Base-by-base conservation (phyloP, 2,329 filamentous ascomycete genomes). In the Ophiostoma australiae region DNA sequence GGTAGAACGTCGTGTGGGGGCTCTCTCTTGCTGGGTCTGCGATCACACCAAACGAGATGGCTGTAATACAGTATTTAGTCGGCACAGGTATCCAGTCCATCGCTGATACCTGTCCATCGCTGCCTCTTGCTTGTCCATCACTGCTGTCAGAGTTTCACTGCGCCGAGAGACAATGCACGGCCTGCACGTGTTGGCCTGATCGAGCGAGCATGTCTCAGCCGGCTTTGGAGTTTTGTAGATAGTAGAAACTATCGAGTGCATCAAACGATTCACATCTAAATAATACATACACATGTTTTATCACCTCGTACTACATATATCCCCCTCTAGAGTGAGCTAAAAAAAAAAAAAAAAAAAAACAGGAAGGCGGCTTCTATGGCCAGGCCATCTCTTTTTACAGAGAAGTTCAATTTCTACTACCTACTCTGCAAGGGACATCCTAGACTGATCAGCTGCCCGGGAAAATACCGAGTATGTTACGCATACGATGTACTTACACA, bases 141-240 rank as follows among this genome's bases (percentile, higher is more conserved):
- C 39, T 41, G 15, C 10, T 58, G 10, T 27, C 52, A 8, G 52
- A 13, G 52, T 58, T 8, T 58, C 52, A 58, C 23, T 27, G 23
- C 23, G 27, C 13, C 52, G 52, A 58, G n/a, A 58, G 23, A 58
- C 52, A 58, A 58, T 58, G 52, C 52, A 58, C 52, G 52, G 52
- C 23, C n/a, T 58, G 8, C 23, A 58, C 23, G 23, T 58, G 52
- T 31, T 58, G 52, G 52, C 10, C 23, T 58, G n/a, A 17, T 31
- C 23, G 52, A 58, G n/a, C n/a, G 8, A 58, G 52, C 10, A 27
- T 58, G 52, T 58, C 52, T 58, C 52, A 58, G 52, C 48, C n/a
- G 11, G 27, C 3, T 1, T 31, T 31, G 27, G 27, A 31, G 27
- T 31, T 31, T 31, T 31, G 27, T 31, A 31, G 27, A 31, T 3